Conservation (phyloP, 257 asterid genomes). For the Prunella vulgaris region DNA sequence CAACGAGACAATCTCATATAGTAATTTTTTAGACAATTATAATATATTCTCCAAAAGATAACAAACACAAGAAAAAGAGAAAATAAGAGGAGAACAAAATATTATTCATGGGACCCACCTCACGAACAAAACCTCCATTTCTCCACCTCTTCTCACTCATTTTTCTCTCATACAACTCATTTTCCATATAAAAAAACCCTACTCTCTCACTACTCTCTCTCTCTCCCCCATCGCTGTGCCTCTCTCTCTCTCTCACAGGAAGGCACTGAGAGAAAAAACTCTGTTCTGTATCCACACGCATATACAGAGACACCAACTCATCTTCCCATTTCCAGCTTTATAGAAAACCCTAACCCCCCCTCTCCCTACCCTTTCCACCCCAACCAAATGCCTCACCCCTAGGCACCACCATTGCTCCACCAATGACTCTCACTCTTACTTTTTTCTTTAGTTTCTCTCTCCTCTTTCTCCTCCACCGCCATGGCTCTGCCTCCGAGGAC, state of each 20-base stretch:
- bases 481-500: slow-evolving; percentile 35
- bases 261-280: slow-evolving; percentile 1
- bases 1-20: too few relatives aligned
- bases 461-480: slow-evolving; percentile 26
- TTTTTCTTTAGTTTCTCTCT: slow-evolving; percentile 22
- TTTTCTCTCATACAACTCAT: slow-evolving; percentile 37
- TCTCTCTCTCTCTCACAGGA: background rate
- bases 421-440: slow-evolving; percentile 34
- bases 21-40: too few relatives aligned
- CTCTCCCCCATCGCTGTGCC: slow-evolving; percentile 19
- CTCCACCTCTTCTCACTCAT: slow-evolving; percentile 16
- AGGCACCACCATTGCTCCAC: slow-evolving; percentile 22
- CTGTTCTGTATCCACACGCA: slow-evolving; percentile 23
- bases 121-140: slow-evolving; percentile 24
- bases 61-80: background rate
- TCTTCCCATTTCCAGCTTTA: slow-evolving; percentile 23
- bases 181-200: slow-evolving; percentile 43
- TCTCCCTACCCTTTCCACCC: slow-evolving; percentile 3
- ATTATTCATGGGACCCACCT: slow-evolving; percentile 25
- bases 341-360: slow-evolving; percentile 29
- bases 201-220: slow-evolving; percentile 21
- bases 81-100: too few relatives aligned
- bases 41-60: too few relatives aligned
- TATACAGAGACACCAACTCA: slow-evolving; percentile 38
- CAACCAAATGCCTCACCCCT: slow-evolving; percentile 51